Conservation (phyloP, 805 yeast genomes). For the Lipomyces yamadae region DNA sequence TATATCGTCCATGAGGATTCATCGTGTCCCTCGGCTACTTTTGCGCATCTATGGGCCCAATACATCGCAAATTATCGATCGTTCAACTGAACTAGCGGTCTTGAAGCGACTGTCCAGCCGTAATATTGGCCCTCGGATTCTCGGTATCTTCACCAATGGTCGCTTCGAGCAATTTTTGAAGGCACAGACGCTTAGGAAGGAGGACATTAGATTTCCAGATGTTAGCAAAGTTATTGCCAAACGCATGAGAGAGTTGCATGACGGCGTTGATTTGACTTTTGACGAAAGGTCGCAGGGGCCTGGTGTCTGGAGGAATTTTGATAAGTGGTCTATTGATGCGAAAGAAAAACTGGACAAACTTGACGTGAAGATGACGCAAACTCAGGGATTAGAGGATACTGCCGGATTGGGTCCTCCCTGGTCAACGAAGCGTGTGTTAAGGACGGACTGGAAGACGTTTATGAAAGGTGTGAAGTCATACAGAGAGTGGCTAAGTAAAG, state of each 20-base stretch:
- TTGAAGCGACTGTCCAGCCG: constrained; percentile 73
- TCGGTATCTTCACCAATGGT: constrained; percentile 92
- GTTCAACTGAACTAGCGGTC: constrained; percentile 76
- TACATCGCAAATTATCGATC: constrained; percentile 81
- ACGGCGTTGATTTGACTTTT: constrained; percentile 67
- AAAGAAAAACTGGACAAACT: constrained; percentile 51
- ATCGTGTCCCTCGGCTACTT: constrained; percentile 60
- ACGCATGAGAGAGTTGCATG: constrained; percentile 94
- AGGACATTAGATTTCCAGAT: constrained; percentile 74
- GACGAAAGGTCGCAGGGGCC: constrained; percentile 68
- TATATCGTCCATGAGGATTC: constrained; percentile 26
- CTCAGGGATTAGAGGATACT: constrained; percentile 27
- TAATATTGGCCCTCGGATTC: constrained; percentile 83
- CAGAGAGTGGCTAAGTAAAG: constrained; percentile 62
- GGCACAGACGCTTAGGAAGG: constrained; percentile 73
- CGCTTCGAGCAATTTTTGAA: constrained; percentile 91
- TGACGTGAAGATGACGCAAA: constrained; percentile 46
- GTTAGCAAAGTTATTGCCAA: constrained; percentile 85
- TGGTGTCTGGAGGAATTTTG: constrained; percentile 67
- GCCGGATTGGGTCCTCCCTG: constrained; percentile 19
- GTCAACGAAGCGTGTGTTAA: constrained; percentile 38
- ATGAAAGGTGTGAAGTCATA: constrained; percentile 57
- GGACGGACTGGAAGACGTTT: constrained; percentile 56
- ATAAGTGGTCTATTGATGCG: constrained; percentile 68
- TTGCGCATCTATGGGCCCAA: constrained; percentile 88